A percentile compares a stretch with the other conserved stretches of the same genome.
Evolutionary conservation across 2,329 filamentous ascomycete genomes (phyloP).

Genomic region (Decorospora gaudefroyi): DNA sequence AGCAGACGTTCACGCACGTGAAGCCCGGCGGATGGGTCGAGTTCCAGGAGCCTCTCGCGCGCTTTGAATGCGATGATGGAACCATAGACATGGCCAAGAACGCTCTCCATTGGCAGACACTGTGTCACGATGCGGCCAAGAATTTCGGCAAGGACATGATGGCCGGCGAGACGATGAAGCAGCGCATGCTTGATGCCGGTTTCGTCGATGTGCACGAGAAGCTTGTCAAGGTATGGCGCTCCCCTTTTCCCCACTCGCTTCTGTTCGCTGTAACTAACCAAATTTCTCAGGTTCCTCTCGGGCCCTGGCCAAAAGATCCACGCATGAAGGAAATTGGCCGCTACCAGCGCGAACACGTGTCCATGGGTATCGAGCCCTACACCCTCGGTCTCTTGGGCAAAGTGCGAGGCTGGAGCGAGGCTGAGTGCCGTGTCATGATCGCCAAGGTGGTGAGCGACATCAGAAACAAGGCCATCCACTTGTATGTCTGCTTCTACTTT

Average conservation of each 20-base stretch:
- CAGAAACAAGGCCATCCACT: conserved; percentile 34
- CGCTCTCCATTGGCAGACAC: conserved; percentile 34
- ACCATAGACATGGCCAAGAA: conserved; percentile 33
- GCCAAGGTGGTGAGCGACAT: conserved; percentile 42
- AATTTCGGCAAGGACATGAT: conserved; percentile 37
- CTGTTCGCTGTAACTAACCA: conserved; percentile 8
- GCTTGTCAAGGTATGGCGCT: conserved; percentile 37
- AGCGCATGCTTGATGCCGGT: conserved; percentile 36
- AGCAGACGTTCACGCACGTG: conserved; percentile 34
- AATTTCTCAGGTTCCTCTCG: conserved; percentile 36
- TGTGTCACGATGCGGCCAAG: conserved; percentile 36
- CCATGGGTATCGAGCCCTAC: conserved; percentile 45
- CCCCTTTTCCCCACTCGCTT: background rate
- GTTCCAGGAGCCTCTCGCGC: conserved; percentile 44
- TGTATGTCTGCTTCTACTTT: conserved; percentile 46
- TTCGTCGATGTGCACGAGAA: conserved; percentile 44
- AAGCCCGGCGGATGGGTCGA: conserved; percentile 45
- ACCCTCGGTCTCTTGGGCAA: conserved; percentile 45
- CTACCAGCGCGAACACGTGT: conserved; percentile 46
- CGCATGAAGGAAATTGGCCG: conserved; percentile 57
- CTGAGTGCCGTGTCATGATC: conserved; percentile 42
- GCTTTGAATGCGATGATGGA: conserved; percentile 40
- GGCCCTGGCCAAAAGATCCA: conserved; percentile 54
- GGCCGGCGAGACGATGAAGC: conserved; percentile 30
- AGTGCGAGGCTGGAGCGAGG: conserved; percentile 43